These are phyloP conservation scores for Citrus sp. DNA, from an alignment of 345 rosid species.

Conservation along the genomic window DNA sequence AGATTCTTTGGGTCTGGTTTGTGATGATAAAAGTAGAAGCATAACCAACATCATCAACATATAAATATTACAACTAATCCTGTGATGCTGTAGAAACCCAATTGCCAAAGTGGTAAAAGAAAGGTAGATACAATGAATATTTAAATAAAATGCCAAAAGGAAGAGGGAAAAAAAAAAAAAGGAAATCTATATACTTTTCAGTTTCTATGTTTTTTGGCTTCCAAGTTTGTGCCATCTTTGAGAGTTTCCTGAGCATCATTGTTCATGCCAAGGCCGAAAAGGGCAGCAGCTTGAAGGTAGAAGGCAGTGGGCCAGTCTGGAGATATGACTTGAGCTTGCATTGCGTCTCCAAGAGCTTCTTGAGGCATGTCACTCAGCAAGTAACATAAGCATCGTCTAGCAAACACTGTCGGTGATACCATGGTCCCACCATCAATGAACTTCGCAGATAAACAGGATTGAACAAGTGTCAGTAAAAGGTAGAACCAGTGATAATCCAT, in stretches of 20 bases:
- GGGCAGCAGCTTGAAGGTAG: constrained; percentile 84
- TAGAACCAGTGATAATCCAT: background rate
- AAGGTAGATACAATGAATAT: constrained; percentile 30
- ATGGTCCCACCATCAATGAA: constrained; percentile 77
- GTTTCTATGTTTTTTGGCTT: constrained; percentile 55
- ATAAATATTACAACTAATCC: constrained; percentile 17
- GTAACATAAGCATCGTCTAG: constrained; percentile 73
- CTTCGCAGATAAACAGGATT: constrained; percentile 24
- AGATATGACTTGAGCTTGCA: constrained; percentile 75
- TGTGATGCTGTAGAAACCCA: constrained; percentile 31
- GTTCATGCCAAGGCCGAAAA: constrained; percentile 78
- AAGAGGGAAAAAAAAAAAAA: background rate
- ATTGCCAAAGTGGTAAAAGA: constrained; percentile 11
- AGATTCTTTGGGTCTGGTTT: background rate
- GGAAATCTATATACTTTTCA: constrained; percentile 43
- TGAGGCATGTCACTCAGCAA: constrained; percentile 69
- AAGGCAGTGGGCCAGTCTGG: constrained; percentile 83
- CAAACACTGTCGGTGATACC: constrained; percentile 79
- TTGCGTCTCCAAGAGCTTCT: constrained; percentile 82
- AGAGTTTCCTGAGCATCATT: constrained; percentile 76
- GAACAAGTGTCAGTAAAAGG: background rate
- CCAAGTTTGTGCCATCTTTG: constrained; percentile 83
- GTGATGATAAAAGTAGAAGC: background rate
- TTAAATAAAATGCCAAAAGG: constrained; percentile 11
- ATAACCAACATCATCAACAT: background rate